These are phyloP conservation scores for Antitrichia curtipendula DNA, from an alignment of 225 moss, liverwort and hornwort genomes.

Conservation along the genomic window DNA sequence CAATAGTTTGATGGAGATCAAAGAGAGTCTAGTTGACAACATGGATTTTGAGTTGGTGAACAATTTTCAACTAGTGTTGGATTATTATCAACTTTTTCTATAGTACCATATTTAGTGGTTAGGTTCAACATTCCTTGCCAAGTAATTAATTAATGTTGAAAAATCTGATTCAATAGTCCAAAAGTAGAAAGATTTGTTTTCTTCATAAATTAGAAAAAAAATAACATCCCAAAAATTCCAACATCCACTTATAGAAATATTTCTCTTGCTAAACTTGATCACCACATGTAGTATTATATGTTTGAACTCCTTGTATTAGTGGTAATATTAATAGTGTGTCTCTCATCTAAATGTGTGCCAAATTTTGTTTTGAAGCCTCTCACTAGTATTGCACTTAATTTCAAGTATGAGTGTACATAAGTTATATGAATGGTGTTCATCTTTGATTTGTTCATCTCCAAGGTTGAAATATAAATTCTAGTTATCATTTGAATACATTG, in stretches of 20 bases:
- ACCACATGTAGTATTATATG: rapidly evolving
- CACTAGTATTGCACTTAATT: background rate
- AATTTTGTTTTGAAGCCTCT: background rate
- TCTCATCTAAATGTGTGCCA: background rate
- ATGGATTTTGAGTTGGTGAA: background rate
- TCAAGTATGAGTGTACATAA: background rate
- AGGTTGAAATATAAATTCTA: background rate
- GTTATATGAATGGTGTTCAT: background rate
- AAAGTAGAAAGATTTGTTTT: background rate
- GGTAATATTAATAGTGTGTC: background rate
- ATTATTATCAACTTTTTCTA: background rate
- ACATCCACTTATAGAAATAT: background rate
- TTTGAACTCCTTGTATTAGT: background rate
- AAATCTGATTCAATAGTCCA: background rate
- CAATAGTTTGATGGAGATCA: background rate
- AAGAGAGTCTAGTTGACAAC: background rate
- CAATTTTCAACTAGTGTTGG: background rate
- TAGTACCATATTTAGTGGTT: rapidly evolving
- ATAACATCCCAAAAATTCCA: rapidly evolving
- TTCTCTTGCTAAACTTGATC: too few relatives aligned
- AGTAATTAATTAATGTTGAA: background rate
- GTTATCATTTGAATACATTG: background rate
- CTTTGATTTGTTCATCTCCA: background rate
- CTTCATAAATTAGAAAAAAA: too few relatives aligned
- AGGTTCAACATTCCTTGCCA: rapidly evolving